phyloP scores from a whole-genome alignment of 176 grass and related monocot species.

The Elaeis guineensis region DNA sequence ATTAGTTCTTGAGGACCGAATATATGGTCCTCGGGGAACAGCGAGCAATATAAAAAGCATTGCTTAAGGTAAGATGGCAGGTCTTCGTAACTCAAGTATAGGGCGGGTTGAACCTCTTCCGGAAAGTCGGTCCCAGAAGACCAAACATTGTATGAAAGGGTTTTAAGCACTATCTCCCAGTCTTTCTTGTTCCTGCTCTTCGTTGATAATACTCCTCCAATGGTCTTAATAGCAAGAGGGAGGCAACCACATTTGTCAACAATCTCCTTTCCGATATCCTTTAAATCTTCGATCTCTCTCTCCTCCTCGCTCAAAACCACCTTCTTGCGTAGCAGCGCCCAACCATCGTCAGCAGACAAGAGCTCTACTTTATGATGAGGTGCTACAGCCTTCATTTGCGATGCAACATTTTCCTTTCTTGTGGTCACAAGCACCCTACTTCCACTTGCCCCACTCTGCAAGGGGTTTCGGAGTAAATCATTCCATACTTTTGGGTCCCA shows the following conservation, averaged over 20 bases:
- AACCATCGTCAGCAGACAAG: conserved; percentile 19
- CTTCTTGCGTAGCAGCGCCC: conserved; percentile 25
- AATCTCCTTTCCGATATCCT: neutral
- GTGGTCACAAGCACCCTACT: conserved; percentile 27
- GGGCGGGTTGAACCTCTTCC: too few relatives aligned
- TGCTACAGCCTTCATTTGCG: conserved; percentile 5
- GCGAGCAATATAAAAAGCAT: too few relatives aligned
- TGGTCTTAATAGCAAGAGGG: too few relatives aligned
- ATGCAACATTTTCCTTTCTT: conserved; percentile 18
- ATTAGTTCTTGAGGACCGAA: fast-evolving
- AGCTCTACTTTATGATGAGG: conserved; percentile 12
- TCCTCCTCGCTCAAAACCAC: neutral
- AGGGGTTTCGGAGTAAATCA: conserved; percentile 10
- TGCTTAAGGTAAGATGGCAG: too few relatives aligned
- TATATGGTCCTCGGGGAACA: too few relatives aligned
- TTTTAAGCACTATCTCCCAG: too few relatives aligned
- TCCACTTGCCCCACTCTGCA: conserved; percentile 7
- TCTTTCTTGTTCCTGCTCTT: too few relatives aligned
- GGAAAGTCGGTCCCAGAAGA: too few relatives aligned
- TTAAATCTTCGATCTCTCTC: conserved; percentile 2
- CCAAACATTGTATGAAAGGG: too few relatives aligned
- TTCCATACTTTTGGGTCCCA: conserved; percentile 16
- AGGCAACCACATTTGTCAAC: too few relatives aligned
- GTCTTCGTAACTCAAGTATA: too few relatives aligned
- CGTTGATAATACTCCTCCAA: too few relatives aligned